phyloP scores from a whole-genome alignment of 176 grass and related monocot genomes.

The Luzula sylvatica region DNA sequence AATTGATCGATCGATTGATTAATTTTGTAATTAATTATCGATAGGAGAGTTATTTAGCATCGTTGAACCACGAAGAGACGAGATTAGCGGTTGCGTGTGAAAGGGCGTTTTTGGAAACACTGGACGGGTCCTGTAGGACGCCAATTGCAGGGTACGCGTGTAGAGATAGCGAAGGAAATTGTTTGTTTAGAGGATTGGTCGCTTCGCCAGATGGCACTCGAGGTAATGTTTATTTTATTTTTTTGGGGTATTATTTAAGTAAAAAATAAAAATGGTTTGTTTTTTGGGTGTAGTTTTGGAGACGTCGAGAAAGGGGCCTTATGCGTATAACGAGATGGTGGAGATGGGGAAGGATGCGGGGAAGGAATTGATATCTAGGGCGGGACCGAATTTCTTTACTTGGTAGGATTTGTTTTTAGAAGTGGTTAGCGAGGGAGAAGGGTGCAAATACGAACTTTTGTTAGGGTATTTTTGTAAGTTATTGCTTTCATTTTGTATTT shows the following conservation, averaged over 20 bases:
- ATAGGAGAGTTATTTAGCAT: constrained; percentile 73
- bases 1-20: neutral
- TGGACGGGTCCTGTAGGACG: constrained; percentile 91
- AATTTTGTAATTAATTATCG: constrained; percentile 3
- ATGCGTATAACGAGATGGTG: constrained; percentile 68
- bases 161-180: constrained; percentile 57
- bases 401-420: constrained; percentile 24
- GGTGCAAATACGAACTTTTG: neutral
- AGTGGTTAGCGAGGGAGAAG: neutral
- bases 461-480: constrained; percentile 9
- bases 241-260: neutral
- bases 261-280: too few species aligned
- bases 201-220: constrained; percentile 75
- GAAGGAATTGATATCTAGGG: constrained; percentile 67
- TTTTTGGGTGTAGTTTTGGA: constrained; percentile 49
- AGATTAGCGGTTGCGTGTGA: constrained; percentile 94
- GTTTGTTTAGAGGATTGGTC: constrained; percentile 75
- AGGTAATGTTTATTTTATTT: constrained; percentile 33
- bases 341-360: constrained; percentile 88
- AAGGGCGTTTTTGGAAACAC: constrained; percentile 77
- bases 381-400: constrained; percentile 74
- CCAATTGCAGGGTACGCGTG: constrained; percentile 85
- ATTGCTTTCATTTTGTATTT: constrained; percentile 9
- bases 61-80: constrained; percentile 86
- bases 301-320: constrained; percentile 66